Conservation (phyloP, 129 eudicot species). For the Centrapalus pauciflorus region DNA sequence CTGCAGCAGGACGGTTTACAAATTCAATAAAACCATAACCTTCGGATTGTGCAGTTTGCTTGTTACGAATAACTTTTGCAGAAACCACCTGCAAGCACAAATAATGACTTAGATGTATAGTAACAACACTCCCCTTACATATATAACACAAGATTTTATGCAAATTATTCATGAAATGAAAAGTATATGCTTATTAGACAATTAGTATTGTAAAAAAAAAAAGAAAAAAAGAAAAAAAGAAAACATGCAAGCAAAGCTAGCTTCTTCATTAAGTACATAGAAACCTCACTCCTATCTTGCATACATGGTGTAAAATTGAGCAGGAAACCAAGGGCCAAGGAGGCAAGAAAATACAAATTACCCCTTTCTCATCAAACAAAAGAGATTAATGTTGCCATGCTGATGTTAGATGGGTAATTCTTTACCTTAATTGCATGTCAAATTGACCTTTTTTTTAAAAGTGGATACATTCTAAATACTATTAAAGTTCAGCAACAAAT, state of each 20-base stretch:
- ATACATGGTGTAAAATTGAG: not conserved
- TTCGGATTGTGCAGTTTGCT: constrained; percentile 81
- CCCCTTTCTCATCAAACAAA: not conserved
- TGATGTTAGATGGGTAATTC: not conserved
- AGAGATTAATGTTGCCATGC: not conserved
- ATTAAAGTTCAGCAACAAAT: not conserved
- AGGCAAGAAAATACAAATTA: not conserved
- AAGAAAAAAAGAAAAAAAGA: not conserved
- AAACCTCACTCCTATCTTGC: not conserved
- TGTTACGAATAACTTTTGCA: constrained; percentile 89
- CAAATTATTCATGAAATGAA: constrained; percentile 8
- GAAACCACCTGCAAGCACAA: constrained; percentile 56
- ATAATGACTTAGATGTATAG: not conserved
- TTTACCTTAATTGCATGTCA: not conserved
- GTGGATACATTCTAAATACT: not conserved
- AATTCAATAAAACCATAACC: constrained; percentile 93
- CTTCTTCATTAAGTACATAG: not conserved
- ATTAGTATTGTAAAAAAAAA: not conserved
- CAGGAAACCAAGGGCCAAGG: not conserved
- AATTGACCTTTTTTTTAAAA: not conserved
- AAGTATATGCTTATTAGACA: not conserved
- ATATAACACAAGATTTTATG: not conserved
- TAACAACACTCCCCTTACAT: not conserved
- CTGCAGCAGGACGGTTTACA: constrained; percentile 75
- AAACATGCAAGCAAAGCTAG: constrained; percentile 7